Evolutionary conservation across 1,284 basidiomycete genomes (phyloP).

Genomic region (Ceratobasidium sp.): DNA sequence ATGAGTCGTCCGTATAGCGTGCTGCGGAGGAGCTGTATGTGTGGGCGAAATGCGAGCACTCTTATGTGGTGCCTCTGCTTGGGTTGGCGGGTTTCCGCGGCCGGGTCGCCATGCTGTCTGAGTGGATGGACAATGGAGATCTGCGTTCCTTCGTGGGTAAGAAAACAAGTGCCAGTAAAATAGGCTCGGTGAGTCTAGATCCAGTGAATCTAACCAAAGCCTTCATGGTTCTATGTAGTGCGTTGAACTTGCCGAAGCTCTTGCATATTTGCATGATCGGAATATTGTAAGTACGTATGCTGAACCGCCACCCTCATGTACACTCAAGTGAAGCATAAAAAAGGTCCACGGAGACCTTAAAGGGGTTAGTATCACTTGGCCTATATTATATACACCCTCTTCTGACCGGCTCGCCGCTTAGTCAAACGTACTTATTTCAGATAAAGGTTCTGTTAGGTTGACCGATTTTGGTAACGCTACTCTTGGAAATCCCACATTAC

Average conservation of each 20-base stretch:
- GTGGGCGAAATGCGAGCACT: slow-evolving; percentile 5
- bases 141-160: not conserved
- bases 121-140: slow-evolving; percentile 9
- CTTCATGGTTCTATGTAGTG: too few relatives aligned
- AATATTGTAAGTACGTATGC: not conserved
- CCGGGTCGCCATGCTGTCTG: slow-evolving; percentile 1
- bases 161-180: not conserved
- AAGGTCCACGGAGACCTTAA: slow-evolving; percentile 9
- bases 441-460: not conserved
- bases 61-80: not conserved
- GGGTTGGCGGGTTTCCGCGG: not conserved
- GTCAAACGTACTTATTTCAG: not conserved
- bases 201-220: too few relatives aligned
- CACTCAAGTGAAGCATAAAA: too few relatives aligned
- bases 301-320: too few relatives aligned
- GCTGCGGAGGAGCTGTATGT: not conserved
- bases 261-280: not conserved
- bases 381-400: too few relatives aligned
- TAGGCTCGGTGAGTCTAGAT: not conserved
- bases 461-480: slow-evolving; percentile 10
- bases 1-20: not conserved
- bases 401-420: too few relatives aligned
- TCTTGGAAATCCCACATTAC: not conserved
- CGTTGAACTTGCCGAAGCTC: not conserved
- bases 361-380: not conserved